Evolutionary conservation across 1,139 yeast genomes (phyloP).

Genomic region (Meyerozyma sp.): DNA sequence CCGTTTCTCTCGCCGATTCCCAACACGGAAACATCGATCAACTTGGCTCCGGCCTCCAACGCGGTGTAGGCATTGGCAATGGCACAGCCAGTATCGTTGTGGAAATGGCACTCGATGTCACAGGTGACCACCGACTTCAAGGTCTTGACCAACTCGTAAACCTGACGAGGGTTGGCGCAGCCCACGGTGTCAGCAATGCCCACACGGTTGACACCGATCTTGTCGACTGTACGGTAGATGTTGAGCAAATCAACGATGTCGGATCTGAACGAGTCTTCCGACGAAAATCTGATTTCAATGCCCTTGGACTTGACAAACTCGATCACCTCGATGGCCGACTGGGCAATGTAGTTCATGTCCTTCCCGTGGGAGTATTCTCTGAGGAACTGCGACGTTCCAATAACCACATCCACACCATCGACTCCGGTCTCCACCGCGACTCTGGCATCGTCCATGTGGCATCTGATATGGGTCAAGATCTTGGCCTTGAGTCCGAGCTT

Average conservation of each 20-base stretch:
- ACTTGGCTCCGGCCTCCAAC: slow-evolving; percentile 56
- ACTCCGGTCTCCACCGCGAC: slow-evolving; percentile 59
- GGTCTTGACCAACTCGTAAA: slow-evolving; percentile 54
- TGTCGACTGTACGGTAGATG: slow-evolving; percentile 53
- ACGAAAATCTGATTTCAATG: slow-evolving; percentile 50
- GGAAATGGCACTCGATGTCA: slow-evolving; percentile 59
- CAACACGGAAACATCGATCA: slow-evolving; percentile 51
- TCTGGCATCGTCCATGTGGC: slow-evolving; percentile 57
- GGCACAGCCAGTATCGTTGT: slow-evolving; percentile 59
- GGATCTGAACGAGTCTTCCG: slow-evolving; percentile 55
- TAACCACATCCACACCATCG: slow-evolving; percentile 56
- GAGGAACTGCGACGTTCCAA: slow-evolving; percentile 53
- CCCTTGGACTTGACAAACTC: slow-evolving; percentile 56
- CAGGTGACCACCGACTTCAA: slow-evolving; percentile 50
- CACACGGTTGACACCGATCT: slow-evolving; percentile 54
- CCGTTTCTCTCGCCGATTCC: slow-evolving; percentile 62
- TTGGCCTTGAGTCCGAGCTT: slow-evolving; percentile 51
- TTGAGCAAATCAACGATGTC: slow-evolving; percentile 54
- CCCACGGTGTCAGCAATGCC: slow-evolving; percentile 63
- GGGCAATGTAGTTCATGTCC: slow-evolving; percentile 50
- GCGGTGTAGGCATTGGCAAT: slow-evolving; percentile 60
- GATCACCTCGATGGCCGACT: slow-evolving; percentile 50
- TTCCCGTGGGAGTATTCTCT: slow-evolving; percentile 51
- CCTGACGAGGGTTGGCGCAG: slow-evolving; percentile 59
- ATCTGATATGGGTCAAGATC: slow-evolving; percentile 52